Evolutionary conservation across 345 rosid species (phyloP), one percentile per base, ranked within the genome.

Genomic region (Rhodamnia argentea): DNA sequence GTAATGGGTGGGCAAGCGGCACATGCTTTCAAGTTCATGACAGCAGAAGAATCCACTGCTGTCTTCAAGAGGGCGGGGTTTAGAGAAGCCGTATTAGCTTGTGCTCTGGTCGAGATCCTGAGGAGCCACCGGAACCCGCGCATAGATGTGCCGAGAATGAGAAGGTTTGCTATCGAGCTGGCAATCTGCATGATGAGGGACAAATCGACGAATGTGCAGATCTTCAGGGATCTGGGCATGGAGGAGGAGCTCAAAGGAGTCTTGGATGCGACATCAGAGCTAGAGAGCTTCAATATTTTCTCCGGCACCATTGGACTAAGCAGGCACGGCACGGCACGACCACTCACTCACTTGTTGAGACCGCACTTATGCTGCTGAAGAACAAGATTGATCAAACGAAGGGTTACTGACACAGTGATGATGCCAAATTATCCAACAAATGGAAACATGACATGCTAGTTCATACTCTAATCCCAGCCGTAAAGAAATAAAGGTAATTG

Each of bases 241-340:
- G 93, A 94, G 88, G 87, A 84, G 86, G 93, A 90, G 87, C 90
- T 94, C 26, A 92, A 91, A 60, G 86, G 87, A 83, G 95, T 93
- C 58, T 52, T 92, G 40, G 95, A 96, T 85, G 93, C 92, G 29
- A 95, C 99, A 24, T 88, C 95, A 23, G 98, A 93, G 90, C 86
- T 94, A 5, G 99, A 96, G 82, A 95, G 89, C 92, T 96, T 94
- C 87, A 94, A 91, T 84, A 90, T 94, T 52, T 95, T 96, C 94
- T 96, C 95, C 2, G 95, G 96, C 32, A 90, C 90, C 75, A 94
- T 89, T 37, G 98, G 98, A 29, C 60, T 95, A 83, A 92, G 94
- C 89, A 91, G n/a, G n/a, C n/a, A n/a, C n/a, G 96, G 52, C 95
- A 95, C 88, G 89, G 91, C 88, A 87, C 87, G 82, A 86, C 95